These are phyloP conservation scores for Amanita rubescens DNA, from an alignment of 768 basidiomycete species.

Conservation along the genomic window DNA sequence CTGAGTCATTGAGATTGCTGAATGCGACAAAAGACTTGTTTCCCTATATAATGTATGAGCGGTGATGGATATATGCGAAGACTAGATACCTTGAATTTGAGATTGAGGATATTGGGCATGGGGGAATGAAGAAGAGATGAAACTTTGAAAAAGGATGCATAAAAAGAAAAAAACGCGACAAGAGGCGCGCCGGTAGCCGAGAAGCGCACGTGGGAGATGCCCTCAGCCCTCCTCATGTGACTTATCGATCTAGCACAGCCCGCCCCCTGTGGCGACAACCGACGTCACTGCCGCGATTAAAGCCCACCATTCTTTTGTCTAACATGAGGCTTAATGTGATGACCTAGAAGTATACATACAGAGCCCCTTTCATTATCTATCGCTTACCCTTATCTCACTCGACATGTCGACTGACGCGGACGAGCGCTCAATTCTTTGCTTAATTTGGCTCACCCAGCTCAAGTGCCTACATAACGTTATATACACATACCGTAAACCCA, in stretches of 20 bases:
- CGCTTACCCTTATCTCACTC: too few relatives aligned
- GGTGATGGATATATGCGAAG: too few relatives aligned
- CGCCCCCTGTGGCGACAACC: neutral
- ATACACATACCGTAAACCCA: too few relatives aligned
- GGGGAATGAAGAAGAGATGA: constrained; percentile 9
- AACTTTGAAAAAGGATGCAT: constrained; percentile 11
- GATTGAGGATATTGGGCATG: constrained; percentile 80
- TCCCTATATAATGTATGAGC: too few relatives aligned
- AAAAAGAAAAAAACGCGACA: constrained; percentile 13
- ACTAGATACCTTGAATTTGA: constrained; percentile 92
- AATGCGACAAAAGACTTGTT: constrained; percentile 95
- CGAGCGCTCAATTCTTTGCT: too few relatives aligned
- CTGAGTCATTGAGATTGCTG: constrained; percentile 79
- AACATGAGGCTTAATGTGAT: too few relatives aligned
- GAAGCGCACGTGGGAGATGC: neutral
- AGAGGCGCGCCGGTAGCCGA: constrained; percentile 13
- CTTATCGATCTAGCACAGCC: constrained; percentile 8
- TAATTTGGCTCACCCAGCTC: too few relatives aligned
- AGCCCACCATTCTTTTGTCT: too few relatives aligned
- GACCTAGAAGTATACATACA: too few relatives aligned
- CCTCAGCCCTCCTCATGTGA: constrained; percentile 8
- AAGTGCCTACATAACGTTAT: too few relatives aligned
- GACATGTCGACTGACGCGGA: too few relatives aligned
- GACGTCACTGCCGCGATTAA: neutral
- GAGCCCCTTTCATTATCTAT: too few relatives aligned